phyloP scores from a whole-genome alignment of 2,329 filamentous ascomycete genomes.

The Sclerotinia sclerotiorum region DNA sequence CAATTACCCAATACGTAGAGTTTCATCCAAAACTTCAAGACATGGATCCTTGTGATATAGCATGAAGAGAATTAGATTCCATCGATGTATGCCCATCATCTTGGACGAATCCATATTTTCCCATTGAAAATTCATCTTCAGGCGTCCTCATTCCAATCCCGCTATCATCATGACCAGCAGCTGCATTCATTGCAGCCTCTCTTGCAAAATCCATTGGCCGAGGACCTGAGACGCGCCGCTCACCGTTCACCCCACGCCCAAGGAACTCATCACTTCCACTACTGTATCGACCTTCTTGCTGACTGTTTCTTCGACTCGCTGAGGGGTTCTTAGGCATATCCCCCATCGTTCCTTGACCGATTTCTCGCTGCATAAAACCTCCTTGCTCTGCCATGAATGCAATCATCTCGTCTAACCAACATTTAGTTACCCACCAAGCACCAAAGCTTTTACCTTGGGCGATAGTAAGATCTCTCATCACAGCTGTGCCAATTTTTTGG shows the following conservation, averaged over 20 bases:
- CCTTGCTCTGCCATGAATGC: slow-evolving; percentile 86
- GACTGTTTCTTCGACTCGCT: slow-evolving; percentile 32
- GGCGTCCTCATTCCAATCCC: slow-evolving; percentile 71
- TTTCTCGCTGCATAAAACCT: slow-evolving; percentile 71
- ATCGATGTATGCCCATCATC: slow-evolving; percentile 31
- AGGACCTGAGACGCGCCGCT: slow-evolving; percentile 30
- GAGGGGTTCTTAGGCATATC: slow-evolving; percentile 32
- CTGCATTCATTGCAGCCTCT: slow-evolving; percentile 49
- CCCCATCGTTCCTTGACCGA: slow-evolving; percentile 41
- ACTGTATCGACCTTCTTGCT: slow-evolving; percentile 38
- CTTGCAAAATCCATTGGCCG: slow-evolving; percentile 44
- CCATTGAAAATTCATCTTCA: slow-evolving; percentile 62
- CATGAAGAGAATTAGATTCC: slow-evolving; percentile 29
- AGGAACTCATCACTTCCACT: slow-evolving; percentile 40
- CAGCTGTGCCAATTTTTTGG: slow-evolving; percentile 71
- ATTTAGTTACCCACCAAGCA: slow-evolving; percentile 95
- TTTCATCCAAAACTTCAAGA: slow-evolving; percentile 8
- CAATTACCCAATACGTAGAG: background rate
- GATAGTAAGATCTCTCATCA: slow-evolving; percentile 79
- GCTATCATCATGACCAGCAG: slow-evolving; percentile 65
- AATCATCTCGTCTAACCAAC: slow-evolving; percentile 93
- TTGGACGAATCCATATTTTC: slow-evolving; percentile 53
- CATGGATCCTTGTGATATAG: slow-evolving; percentile 17
- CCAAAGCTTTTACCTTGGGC: slow-evolving; percentile 77
- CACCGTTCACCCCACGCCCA: slow-evolving; percentile 30